Evolutionary conservation across 768 basidiomycete species (phyloP), one percentile per base, ranked within the genome.

Genomic region (Daedaleopsis sinensis): DNA sequence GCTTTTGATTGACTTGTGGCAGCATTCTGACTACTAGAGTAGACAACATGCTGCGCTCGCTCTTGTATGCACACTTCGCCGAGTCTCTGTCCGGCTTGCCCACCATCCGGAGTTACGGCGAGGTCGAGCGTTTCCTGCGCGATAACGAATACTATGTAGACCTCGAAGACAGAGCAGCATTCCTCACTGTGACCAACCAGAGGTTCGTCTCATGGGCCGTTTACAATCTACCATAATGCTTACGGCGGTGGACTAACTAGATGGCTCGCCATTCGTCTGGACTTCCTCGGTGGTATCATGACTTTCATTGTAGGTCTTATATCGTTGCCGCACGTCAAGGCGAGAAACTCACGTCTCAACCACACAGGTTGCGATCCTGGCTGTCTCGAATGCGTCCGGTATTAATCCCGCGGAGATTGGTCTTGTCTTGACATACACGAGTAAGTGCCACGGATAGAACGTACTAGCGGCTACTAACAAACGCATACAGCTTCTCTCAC

Each of bases 1-100:
- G 35, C 7, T 10, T 7, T 32, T 23, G 18, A 48, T 27, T 37
- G 1, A 46, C n/a, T 1, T 46, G 13, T n/a, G 8, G 42, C 23
- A 49, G 9, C 44, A 36, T 52, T 13, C 47, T 49, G 21, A 49
- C 47, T 9, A 49, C 47, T 9, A 5, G 8, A 16, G 43, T 54
- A 85, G 90, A 91, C 70, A 80, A 87, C 9, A 84, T 89, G 76
- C 78, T 93, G 5, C 87, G 91, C 39, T 90, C 88, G 2, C 74
- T 88, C 11, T 79, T 93, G 10, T 93, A 93, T 70, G 82, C 89
- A 0, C 89, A 91, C 67, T 89, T 93, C 69, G 84, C 88, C 0
- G 91, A 93, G 72, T 89, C 87, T 1, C 76, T 93, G 5, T 86
- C 86, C 68, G 90, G 90, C 16, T 76, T 87, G 32, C 79, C 85